Conservation (phyloP, 2,329 filamentous ascomycete genomes). For the Polychaeton citri region DNA sequence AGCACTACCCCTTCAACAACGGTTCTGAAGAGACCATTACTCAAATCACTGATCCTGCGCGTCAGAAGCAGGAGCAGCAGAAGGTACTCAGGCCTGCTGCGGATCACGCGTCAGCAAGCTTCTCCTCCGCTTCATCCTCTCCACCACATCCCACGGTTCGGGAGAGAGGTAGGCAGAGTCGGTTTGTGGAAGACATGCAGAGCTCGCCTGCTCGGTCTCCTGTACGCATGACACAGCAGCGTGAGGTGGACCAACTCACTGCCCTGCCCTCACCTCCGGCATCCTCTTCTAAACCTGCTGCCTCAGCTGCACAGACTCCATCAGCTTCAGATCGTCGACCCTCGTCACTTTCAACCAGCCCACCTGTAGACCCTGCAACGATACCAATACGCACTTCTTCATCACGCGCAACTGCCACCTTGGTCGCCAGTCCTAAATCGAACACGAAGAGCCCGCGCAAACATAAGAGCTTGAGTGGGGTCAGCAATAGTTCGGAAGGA, state of each 20-base stretch:
- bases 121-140: conserved; percentile 1
- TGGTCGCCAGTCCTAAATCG: conserved; percentile 7
- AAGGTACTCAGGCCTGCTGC: background rate
- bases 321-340: conserved; percentile 3
- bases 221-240: background rate
- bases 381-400: conserved; percentile 51
- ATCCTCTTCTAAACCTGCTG: background rate
- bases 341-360: background rate
- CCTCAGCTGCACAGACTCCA: conserved; percentile 1
- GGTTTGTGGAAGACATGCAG: conserved; percentile 5
- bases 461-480: conserved; percentile 10
- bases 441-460: conserved; percentile 7
- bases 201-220: background rate
- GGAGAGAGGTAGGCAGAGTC: conserved; percentile 4
- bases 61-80: background rate
- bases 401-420: conserved; percentile 44
- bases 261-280: background rate
- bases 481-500: conserved; percentile 10
- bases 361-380: conserved; percentile 11
- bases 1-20: background rate
- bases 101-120: background rate
- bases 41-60: background rate
- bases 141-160: conserved; percentile 1
- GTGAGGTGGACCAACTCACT: background rate
- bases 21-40: background rate